A percentile compares a stretch with the other conserved stretches of the same genome.
phyloP scores from a whole-genome alignment of 179 eudicot species.

The Spinacia oleracea region DNA sequence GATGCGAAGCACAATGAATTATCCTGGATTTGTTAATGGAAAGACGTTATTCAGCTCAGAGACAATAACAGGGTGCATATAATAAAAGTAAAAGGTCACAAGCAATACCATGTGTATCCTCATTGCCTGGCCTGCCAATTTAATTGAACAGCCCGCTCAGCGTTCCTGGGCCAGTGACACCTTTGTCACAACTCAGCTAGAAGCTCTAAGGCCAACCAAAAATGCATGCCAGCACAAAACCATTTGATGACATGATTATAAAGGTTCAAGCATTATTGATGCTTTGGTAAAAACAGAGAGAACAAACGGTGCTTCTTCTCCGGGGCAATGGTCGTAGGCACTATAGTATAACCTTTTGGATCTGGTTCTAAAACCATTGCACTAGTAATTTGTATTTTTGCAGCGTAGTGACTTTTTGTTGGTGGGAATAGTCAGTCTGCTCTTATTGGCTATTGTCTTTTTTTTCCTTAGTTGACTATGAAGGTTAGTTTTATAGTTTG shows the following conservation, averaged over 20 bases:
- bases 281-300: constrained; percentile 95
- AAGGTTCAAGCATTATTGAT: constrained; percentile 70
- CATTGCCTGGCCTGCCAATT: constrained; percentile 10
- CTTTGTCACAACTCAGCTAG: constrained; percentile 7
- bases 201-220: constrained; percentile 21
- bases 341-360: constrained; percentile 95
- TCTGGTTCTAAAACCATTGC: constrained; percentile 99
- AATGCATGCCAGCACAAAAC: constrained; percentile 6
- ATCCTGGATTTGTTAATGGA: constrained; percentile 19
- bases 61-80: neutral
- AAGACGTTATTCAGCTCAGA: neutral
- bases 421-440: no score
- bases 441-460: no score
- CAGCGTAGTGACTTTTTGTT: no score
- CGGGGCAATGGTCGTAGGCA: constrained; percentile 97
- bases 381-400: no score
- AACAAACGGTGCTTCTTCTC: constrained; percentile 99
- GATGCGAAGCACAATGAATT: constrained; percentile 10
- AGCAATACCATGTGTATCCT: constrained; percentile 21
- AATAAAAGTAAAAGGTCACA: neutral
- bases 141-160: constrained; percentile 23
- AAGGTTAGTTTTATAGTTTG: no score
- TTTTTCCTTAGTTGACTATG: no score
- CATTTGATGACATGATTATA: constrained; percentile 41
- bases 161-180: constrained; percentile 22